These are phyloP conservation scores for Pilatotrama ljubarskyi DNA, from an alignment of 768 basidiomycete genomes.

Conservation along the genomic window DNA sequence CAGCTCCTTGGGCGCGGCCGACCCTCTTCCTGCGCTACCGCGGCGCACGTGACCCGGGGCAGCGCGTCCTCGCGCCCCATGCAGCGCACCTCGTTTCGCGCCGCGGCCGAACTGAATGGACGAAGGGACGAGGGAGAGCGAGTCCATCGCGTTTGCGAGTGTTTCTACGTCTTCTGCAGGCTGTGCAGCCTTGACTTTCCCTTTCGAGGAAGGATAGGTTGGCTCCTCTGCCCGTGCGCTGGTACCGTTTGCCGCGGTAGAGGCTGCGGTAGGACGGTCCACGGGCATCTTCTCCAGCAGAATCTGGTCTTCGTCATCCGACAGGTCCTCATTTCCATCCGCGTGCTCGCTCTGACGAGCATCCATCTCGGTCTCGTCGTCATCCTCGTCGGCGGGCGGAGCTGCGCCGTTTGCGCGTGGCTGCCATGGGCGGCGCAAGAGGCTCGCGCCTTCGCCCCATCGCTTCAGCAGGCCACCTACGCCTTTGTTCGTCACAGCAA, in stretches of 20 bases:
- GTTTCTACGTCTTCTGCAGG: constrained; percentile 40
- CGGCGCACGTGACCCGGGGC: constrained; percentile 3
- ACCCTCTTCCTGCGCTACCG: not conserved
- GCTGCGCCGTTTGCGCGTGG: constrained; percentile 35
- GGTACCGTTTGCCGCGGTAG: constrained; percentile 17
- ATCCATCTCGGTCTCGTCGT: constrained; percentile 23
- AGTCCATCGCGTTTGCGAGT: constrained; percentile 48
- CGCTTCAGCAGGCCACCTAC: constrained; percentile 74
- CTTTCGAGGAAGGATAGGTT: constrained; percentile 20
- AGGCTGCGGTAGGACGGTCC: constrained; percentile 10
- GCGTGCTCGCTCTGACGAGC: not conserved
- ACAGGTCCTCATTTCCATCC: not conserved
- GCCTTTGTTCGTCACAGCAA: constrained; percentile 89
- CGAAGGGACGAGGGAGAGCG: constrained; percentile 62
- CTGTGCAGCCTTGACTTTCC: constrained; percentile 4
- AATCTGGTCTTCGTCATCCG: constrained; percentile 16
- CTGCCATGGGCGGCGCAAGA: constrained; percentile 76
- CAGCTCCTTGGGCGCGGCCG: not conserved
- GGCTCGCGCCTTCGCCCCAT: constrained; percentile 84
- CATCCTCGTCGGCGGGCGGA: constrained; percentile 25
- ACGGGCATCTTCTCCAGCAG: constrained; percentile 11
- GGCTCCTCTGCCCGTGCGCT: constrained; percentile 6
- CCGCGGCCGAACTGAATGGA: constrained; percentile 77
- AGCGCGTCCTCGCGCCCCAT: constrained; percentile 3
- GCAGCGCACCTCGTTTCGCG: constrained; percentile 27